phyloP scores from a whole-genome alignment of 441 rosid species.

The Daphne laureola region DNA sequence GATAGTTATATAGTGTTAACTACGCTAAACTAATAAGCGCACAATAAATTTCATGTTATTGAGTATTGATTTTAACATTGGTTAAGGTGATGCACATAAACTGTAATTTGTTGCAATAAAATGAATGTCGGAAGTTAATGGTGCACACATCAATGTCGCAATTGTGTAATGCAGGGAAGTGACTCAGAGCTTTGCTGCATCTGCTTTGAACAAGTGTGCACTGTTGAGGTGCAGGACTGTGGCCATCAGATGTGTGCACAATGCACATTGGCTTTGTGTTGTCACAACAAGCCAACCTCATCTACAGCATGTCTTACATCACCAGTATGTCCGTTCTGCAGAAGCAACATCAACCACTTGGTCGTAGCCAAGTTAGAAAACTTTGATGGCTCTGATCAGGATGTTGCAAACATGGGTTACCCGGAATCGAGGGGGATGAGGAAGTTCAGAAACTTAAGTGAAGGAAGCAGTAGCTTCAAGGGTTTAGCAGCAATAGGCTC shows the following conservation, averaged over 20 bases:
- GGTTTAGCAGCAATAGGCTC: constrained; percentile 39
- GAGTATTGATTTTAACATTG: too few species aligned
- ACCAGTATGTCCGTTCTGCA: constrained; percentile 95
- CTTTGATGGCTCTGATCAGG: constrained; percentile 38
- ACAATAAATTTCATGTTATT: too few species aligned
- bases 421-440: constrained; percentile 59
- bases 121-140: too few species aligned
- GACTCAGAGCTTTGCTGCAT: constrained; percentile 85
- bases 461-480: constrained; percentile 97
- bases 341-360: constrained; percentile 62
- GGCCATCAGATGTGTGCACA: constrained; percentile 98
- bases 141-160: not conserved
- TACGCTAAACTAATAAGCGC: too few species aligned
- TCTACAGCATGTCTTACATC: constrained; percentile 63
- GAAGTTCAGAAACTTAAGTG: constrained; percentile 60
- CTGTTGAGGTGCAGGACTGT: constrained; percentile 86
- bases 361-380: constrained; percentile 50
- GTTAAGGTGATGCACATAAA: too few species aligned
- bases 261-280: constrained; percentile 85
- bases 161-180: constrained; percentile 45
- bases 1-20: too few species aligned
- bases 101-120: too few species aligned
- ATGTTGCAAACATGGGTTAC: constrained; percentile 42
- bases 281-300: constrained; percentile 97
- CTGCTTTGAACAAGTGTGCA: constrained; percentile 90